Evolutionary conservation across 345 rosid species (phyloP), one percentile per base, ranked within the genome.

Genomic region (Geranium rotundifolium): DNA sequence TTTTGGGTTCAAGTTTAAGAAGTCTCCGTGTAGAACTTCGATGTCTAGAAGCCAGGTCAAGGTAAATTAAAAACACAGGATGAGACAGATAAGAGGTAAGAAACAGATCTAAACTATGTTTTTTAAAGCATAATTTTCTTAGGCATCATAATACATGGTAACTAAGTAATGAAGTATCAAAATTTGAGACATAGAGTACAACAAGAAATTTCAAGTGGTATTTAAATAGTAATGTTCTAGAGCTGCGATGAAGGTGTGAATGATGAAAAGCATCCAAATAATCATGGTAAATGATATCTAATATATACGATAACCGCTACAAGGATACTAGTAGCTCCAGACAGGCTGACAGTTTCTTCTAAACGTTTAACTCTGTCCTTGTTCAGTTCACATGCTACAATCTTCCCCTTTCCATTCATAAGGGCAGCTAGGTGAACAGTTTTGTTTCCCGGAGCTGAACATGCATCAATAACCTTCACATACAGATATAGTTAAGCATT

Each of bases 381-480:
- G 23, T 83, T 83, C 63, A 87, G 82, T 69, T 92, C 98, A 9
- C 96, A 92, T 37, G 96, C 96, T 59, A 84, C 65, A 59, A 89
- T 74, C 67, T 73, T 84, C 29, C 96, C 96, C 66, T 79, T 75
- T 60, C 91, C 98, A 72, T 75, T 65, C 98, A 89, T 87, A 55
- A 92, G 85, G 65, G 98, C 91, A 46, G 96, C 98, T 54, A 92
- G 87, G 74, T 92, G 96, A 46, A 87, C 85, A 57, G 96, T 92
- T 84, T 92, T 89, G 84, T 92, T 92, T 70, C 98, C 98, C 34
- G 96, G 98, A 71, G 98, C 95, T 69, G 98, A 82, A 68, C 96
- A 92, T 63, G 98, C 98, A 75, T 92, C 98, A 76, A 92, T 75
- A 75, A 92, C 96, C 98, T 87, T 77, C 79, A 75, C 41, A 34